These are phyloP conservation scores for Lasiosphaeria ovina DNA, from an alignment of 495 filamentous ascomycete genomes.

Conservation along the genomic window DNA sequence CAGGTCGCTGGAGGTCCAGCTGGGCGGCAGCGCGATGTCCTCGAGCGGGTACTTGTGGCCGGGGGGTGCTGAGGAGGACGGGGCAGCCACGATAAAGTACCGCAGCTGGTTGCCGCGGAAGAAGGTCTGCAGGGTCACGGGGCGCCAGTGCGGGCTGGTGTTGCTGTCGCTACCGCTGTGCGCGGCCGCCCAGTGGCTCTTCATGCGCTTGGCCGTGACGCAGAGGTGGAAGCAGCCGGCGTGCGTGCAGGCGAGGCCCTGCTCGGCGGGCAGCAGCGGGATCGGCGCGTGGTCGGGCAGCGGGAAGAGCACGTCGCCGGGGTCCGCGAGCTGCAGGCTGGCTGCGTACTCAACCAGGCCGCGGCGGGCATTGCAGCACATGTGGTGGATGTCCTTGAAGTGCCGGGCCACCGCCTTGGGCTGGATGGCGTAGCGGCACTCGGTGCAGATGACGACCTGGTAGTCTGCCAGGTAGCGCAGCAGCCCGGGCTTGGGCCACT, in stretches of 20 bases:
- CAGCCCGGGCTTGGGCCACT: neutral
- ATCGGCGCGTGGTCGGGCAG: neutral
- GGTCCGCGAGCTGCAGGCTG: neutral
- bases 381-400: neutral
- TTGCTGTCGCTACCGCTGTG: neutral
- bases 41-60: neutral
- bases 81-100: neutral
- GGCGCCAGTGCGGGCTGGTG: neutral
- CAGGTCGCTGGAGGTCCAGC: neutral
- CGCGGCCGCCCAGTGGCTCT: neutral
- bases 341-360: neutral
- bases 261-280: neutral
- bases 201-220: neutral
- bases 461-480: neutral
- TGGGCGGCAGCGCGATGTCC: neutral
- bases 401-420: neutral
- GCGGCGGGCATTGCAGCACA: neutral
- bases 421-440: neutral
- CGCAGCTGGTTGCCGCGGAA: neutral
- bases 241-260: neutral
- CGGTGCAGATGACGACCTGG: neutral
- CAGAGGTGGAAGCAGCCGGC: neutral
- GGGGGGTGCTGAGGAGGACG: too few relatives aligned
- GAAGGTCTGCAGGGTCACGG: neutral
- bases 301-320: neutral